Evolutionary conservation across 352 stramenopile genomes (phyloP).

Genomic region (Phytopythium sindhum): DNA sequence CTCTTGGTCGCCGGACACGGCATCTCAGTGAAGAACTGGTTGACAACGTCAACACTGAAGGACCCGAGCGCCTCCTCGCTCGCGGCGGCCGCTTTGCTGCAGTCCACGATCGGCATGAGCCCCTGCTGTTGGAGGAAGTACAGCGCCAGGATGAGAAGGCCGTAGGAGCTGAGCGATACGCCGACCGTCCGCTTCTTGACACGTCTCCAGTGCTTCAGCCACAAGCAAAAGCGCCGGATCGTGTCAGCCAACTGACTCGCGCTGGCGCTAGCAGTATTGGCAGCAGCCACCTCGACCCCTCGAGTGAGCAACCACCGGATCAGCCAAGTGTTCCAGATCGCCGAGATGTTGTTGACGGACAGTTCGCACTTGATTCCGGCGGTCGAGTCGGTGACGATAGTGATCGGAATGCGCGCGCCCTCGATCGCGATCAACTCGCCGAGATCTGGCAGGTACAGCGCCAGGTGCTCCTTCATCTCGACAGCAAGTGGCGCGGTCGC

Average conservation of each 20-base stretch:
- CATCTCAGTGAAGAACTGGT: neutral
- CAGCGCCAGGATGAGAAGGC: conserved; percentile 58
- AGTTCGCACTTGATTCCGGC: conserved; percentile 55
- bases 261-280: neutral
- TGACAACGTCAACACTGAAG: conserved; percentile 20
- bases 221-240: conserved; percentile 35
- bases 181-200: conserved; percentile 28
- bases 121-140: conserved; percentile 60
- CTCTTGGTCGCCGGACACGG: neutral
- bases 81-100: conserved; percentile 19
- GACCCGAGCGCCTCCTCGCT: conserved; percentile 13
- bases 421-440: conserved; percentile 28
- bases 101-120: conserved; percentile 48
- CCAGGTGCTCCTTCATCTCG: conserved; percentile 71
- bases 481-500: conserved; percentile 43
- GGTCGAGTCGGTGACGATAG: conserved; percentile 45
- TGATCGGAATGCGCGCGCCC: conserved; percentile 65
- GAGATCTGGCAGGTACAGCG: conserved; percentile 38
- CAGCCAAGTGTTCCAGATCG: conserved; percentile 78
- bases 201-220: conserved; percentile 56
- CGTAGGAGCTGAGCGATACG: conserved; percentile 61
- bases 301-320: conserved; percentile 29
- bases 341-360: conserved; percentile 79
- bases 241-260: conserved; percentile 8
- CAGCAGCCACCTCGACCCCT: neutral